A percentile compares a stretch with the other conserved stretches of the same genome.
Evolutionary conservation across 2,329 filamentous ascomycete genomes (phyloP).

Genomic region (Alternaria gansuensis): DNA sequence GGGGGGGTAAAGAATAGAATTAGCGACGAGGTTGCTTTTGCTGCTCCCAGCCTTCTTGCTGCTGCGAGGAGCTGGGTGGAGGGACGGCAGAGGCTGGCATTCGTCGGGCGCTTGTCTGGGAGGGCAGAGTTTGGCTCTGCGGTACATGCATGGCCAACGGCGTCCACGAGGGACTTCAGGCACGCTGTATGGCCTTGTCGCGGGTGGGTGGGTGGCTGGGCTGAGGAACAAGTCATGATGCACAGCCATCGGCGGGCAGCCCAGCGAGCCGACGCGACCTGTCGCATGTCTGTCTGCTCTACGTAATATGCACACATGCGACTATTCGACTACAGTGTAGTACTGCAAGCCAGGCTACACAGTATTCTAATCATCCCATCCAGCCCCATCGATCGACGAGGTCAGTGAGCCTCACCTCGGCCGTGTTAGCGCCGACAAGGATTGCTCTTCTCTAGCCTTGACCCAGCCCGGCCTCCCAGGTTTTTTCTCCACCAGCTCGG

Average conservation of each 20-base stretch:
- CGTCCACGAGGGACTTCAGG: slow-evolving; percentile 20
- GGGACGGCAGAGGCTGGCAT: slow-evolving; percentile 16
- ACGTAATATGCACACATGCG: background rate
- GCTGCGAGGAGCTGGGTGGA: slow-evolving; percentile 3
- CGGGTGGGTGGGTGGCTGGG: slow-evolving; percentile 18
- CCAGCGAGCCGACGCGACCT: too few species aligned
- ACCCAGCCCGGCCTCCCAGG: slow-evolving; percentile 7
- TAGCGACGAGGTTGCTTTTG: slow-evolving; percentile 14
- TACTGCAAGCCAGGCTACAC: background rate
- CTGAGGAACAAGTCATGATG: slow-evolving; percentile 6
- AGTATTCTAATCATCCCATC: background rate
- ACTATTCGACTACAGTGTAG: background rate
- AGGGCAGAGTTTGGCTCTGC: slow-evolving; percentile 11
- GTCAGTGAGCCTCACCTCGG: slow-evolving; percentile 13
- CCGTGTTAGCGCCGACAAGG: slow-evolving; percentile 25
- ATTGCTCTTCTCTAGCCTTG: slow-evolving; percentile 25
- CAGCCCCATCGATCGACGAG: background rate
- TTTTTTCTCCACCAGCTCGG: slow-evolving; percentile 16
- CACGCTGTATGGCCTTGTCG: slow-evolving; percentile 16
- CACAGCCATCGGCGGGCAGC: background rate
- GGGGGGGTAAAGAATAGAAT: slow-evolving; percentile 19
- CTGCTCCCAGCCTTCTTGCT: slow-evolving; percentile 14
- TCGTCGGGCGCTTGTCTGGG: slow-evolving; percentile 10
- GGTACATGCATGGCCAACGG: slow-evolving; percentile 20
- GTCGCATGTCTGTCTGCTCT: background rate